phyloP scores from a whole-genome alignment of 2,329 filamentous ascomycete genomes.

The Hypocreales sp. region DNA sequence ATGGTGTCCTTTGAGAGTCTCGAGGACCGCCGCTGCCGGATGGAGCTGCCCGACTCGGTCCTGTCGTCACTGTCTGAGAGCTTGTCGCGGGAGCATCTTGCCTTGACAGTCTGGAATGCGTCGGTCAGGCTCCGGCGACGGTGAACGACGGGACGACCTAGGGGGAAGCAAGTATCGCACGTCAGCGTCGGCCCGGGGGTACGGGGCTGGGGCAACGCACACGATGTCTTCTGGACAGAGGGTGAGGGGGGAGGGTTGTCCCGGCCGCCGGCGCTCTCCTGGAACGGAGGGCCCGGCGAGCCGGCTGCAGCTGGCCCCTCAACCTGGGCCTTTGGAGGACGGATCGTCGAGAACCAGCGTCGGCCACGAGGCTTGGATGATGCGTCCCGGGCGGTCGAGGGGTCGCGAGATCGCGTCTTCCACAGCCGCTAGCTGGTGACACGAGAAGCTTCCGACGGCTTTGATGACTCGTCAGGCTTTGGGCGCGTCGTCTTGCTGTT shows the following conservation, averaged over 20 bases:
- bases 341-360: slow-evolving; percentile 8
- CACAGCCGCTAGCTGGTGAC: slow-evolving; percentile 13
- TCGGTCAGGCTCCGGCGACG: slow-evolving; percentile 14
- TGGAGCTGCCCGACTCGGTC: background rate
- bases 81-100: slow-evolving; percentile 11
- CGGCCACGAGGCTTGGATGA: slow-evolving; percentile 2
- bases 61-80: slow-evolving; percentile 4
- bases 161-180: too few species aligned
- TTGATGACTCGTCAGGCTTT: slow-evolving; percentile 2
- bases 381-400: slow-evolving; percentile 1
- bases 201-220: too few species aligned
- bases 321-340: slow-evolving; percentile 3
- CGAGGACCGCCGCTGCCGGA: background rate
- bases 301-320: too few species aligned
- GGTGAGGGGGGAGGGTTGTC: too few species aligned
- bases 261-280: too few species aligned
- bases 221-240: too few species aligned
- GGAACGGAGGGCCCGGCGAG: too few species aligned
- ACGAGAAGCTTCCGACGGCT: slow-evolving; percentile 2
- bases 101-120: slow-evolving; percentile 12
- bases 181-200: too few species aligned
- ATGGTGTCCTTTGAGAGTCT: slow-evolving; percentile 1
- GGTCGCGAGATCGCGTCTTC: slow-evolving; percentile 8
- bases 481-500: too few species aligned
- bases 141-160: slow-evolving; percentile 2